Conservation (phyloP, 192 early-diverging fungal species). For the Coemansia sp. region DNA sequence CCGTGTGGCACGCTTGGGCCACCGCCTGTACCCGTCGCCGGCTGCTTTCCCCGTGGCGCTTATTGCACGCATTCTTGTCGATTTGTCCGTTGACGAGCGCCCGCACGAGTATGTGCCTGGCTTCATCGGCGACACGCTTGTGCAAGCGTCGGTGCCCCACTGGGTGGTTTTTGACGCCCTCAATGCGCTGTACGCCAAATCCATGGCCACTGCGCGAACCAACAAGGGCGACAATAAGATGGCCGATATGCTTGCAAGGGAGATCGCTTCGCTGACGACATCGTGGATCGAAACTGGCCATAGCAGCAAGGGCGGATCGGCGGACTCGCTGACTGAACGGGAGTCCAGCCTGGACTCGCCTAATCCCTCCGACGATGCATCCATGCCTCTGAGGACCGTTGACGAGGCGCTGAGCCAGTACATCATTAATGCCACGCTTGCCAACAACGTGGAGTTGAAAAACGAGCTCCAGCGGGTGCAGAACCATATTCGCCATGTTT, state of each 20-base stretch:
- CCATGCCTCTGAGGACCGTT: slow-evolving; percentile 40
- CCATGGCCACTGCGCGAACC: neutral
- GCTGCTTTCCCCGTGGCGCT: slow-evolving; percentile 37
- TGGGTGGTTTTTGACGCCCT: slow-evolving; percentile 46
- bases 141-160: slow-evolving; percentile 13
- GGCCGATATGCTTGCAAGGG: slow-evolving; percentile 23
- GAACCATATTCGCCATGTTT: slow-evolving; percentile 39
- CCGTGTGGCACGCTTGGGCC: slow-evolving; percentile 27
- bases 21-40: slow-evolving; percentile 40
- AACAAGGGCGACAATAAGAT: neutral
- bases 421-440: slow-evolving; percentile 42
- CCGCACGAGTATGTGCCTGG: slow-evolving; percentile 1
- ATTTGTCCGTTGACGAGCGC: slow-evolving; percentile 14
- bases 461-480: slow-evolving; percentile 46
- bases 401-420: slow-evolving; percentile 55
- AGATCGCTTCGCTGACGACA: slow-evolving; percentile 19
- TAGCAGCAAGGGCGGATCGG: neutral
- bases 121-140: slow-evolving; percentile 16
- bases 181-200: slow-evolving; percentile 18
- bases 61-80: slow-evolving; percentile 23
- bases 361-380: neutral
- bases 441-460: slow-evolving; percentile 33
- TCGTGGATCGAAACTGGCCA: slow-evolving; percentile 24
- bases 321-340: neutral
- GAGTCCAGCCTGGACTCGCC: neutral